Base-by-base conservation (phyloP, 257 asterid genomes). In the Gentiana macrophylla region DNA sequence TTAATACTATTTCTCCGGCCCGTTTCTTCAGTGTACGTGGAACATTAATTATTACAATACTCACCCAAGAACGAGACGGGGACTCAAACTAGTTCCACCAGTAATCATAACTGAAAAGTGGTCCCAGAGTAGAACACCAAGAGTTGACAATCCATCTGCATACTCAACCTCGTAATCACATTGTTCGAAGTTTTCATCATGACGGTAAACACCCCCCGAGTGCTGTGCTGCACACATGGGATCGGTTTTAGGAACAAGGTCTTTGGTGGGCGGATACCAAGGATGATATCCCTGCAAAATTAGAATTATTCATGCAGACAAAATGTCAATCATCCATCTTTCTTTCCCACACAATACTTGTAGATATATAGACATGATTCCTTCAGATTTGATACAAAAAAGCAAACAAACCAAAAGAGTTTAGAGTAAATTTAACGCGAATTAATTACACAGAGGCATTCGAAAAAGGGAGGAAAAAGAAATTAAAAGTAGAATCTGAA, bases 111-210 rank as follows among this genome's bases (percentile, higher is more conserved):
- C 57, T 8, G 80, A 47, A 55, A 85, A 75, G 51, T 72, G 41
- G 63, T 92, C 98, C 50, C 88, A 83, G 60, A 92, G 84, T 2
- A 92, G 79, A 53, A 92, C 97, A 15, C 98, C 98, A 4, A 92
- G 88, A 53, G 98, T 87, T 34, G 98, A 92, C 58, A 97, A 97
- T 58, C 98, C 98, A 71, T 92, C 98, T 3, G 98, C 97, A 68
- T 92, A 92, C 86, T 85, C 97, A 55, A 92, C 97, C 68, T 85
- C 95, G 12, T 92, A 92, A 62, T 92, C 98, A 70, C 97, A 92
- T 66, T 92, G 98, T 44, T 80, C 81, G 47, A 93, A 95, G 57
- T 50, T 76, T 52, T 87, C 93, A 52, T 88, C 93, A 46, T 95
- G 88, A 15, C 56, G 68, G 47, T 92, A 78, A 57, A 81, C 95